These are phyloP conservation scores for Fusarium falciforme DNA, from an alignment of 2,329 filamentous ascomycete genomes.

Conservation along the genomic window DNA sequence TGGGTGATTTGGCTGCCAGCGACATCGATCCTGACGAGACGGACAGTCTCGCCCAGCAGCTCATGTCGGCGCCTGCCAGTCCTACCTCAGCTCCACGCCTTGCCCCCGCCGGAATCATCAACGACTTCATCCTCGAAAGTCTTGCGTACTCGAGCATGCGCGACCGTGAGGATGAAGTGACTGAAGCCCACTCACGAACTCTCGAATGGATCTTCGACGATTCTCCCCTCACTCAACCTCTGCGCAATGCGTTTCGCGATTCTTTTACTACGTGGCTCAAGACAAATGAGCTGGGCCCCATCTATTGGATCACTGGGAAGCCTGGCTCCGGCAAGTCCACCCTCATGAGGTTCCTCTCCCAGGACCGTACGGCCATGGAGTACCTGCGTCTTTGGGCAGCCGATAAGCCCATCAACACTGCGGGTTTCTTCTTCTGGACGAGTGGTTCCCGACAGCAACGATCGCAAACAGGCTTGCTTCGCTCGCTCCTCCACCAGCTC, in stretches of 20 bases:
- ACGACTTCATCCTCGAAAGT: constrained; percentile 47
- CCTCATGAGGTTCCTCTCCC: constrained; percentile 53
- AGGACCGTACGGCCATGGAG: constrained; percentile 30
- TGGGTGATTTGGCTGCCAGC: background rate
- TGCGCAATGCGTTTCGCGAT: constrained; percentile 9
- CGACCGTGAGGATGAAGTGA: constrained; percentile 47
- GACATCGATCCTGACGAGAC: background rate
- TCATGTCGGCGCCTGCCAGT: background rate
- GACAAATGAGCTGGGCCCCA: constrained; percentile 18
- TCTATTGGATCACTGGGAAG: constrained; percentile 55
- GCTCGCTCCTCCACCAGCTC: constrained; percentile 52
- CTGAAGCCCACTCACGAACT: constrained; percentile 46
- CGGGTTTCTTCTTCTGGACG: constrained; percentile 60
- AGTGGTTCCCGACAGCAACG: constrained; percentile 53
- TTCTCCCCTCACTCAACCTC: background rate
- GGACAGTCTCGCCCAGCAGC: background rate
- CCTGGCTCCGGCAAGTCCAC: constrained; percentile 61
- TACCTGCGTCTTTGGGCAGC: constrained; percentile 44
- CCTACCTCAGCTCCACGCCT: background rate
- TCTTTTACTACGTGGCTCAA: constrained; percentile 46
- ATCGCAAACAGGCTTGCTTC: constrained; percentile 51
- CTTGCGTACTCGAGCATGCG: constrained; percentile 49
- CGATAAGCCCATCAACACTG: constrained; percentile 43
- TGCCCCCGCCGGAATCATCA: constrained; percentile 38
- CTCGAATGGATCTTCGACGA: constrained; percentile 53